Conservation (phyloP, 2,329 filamentous ascomycete species). For the Clarireedia homoeocarpa region DNA sequence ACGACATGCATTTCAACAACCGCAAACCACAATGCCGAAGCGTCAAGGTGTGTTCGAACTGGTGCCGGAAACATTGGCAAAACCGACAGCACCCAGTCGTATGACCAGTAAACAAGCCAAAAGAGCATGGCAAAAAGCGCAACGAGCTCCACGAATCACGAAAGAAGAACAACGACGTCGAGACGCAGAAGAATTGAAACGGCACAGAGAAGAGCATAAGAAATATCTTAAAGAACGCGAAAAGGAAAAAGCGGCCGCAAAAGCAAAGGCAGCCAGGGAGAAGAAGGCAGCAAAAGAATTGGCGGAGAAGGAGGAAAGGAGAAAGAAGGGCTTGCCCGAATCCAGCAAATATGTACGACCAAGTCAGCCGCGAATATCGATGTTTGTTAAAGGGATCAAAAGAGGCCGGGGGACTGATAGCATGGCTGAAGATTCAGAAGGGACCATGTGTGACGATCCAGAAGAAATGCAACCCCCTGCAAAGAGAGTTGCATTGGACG, state of each 20-base stretch:
- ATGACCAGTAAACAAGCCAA: conserved; percentile 44
- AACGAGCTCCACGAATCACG: conserved; percentile 34
- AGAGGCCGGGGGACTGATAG: conserved; percentile 18
- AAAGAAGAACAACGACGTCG: conserved; percentile 31
- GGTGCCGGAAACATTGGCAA: conserved; percentile 31
- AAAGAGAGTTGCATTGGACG: conserved; percentile 8
- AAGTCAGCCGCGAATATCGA: conserved; percentile 49
- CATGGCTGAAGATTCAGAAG: conserved; percentile 17
- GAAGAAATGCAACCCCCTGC: background rate
- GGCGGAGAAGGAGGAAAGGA: conserved; percentile 42
- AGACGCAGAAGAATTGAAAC: conserved; percentile 33
- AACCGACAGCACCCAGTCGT: conserved; percentile 27
- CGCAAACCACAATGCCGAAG: conserved; percentile 18
- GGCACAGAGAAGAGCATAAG: conserved; percentile 28
- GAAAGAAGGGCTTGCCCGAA: conserved; percentile 44
- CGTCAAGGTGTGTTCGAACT: conserved; percentile 38
- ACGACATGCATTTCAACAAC: no score
- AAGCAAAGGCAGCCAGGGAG: conserved; percentile 43
- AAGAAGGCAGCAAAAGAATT: conserved; percentile 48
- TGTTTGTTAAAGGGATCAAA: conserved; percentile 36
- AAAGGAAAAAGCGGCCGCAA: conserved; percentile 42
- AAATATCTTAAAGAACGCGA: conserved; percentile 39
- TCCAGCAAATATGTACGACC: conserved; percentile 40
- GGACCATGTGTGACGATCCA: background rate
- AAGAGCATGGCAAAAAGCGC: conserved; percentile 38